These are phyloP conservation scores for Rubus idaeus DNA, from an alignment of 306 rosid species.

Conservation along the genomic window DNA sequence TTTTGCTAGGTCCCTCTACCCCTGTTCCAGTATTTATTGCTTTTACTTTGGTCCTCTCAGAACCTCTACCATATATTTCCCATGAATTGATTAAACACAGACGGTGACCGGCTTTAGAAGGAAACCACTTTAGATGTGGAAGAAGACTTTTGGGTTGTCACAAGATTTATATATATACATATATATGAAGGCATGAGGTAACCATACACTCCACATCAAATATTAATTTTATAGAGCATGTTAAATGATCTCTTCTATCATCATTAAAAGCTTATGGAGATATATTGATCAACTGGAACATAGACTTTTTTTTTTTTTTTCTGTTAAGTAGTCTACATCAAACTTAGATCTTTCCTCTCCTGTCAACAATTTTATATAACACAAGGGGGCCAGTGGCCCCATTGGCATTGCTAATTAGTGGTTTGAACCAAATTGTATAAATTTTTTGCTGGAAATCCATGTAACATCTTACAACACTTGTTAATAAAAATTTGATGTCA, in stretches of 20 bases:
- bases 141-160: slow-evolving; percentile 54
- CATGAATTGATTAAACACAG: slow-evolving; percentile 43
- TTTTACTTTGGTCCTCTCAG: slow-evolving; percentile 27
- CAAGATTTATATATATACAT: slow-evolving; percentile 5
- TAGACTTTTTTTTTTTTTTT: neutral
- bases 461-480: neutral
- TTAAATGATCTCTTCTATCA: neutral
- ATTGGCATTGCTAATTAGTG: neutral
- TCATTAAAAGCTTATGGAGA: neutral
- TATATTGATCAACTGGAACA: neutral
- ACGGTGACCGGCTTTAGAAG: slow-evolving; percentile 37
- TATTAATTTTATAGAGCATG: neutral
- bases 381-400: neutral
- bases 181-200: slow-evolving; percentile 31
- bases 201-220: slow-evolving; percentile 36
- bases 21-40: slow-evolving; percentile 12
- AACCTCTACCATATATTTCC: slow-evolving; percentile 17
- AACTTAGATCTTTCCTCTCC: neutral
- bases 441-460: neutral
- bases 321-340: slow-evolving; percentile 10
- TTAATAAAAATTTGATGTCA: neutral
- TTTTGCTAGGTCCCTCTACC: slow-evolving; percentile 12
- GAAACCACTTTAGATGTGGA: slow-evolving; percentile 36
- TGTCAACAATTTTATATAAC: neutral
- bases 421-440: neutral